Evolutionary conservation across 148 eudicot genomes (phyloP).

Genomic region (Arctostaphylos glauca): DNA sequence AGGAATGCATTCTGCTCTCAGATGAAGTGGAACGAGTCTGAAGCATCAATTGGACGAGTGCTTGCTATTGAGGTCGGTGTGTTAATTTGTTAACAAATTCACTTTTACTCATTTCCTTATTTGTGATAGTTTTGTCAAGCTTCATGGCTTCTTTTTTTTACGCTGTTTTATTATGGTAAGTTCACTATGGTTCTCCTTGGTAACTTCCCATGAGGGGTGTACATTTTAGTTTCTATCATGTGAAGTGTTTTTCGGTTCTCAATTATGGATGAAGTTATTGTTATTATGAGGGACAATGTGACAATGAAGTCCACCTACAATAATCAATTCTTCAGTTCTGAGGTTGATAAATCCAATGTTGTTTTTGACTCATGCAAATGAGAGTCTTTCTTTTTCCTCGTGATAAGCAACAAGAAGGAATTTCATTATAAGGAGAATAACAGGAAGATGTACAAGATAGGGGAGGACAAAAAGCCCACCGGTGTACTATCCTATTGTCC

Average conservation of each 20-base stretch:
- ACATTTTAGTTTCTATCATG: background rate
- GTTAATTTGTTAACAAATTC: background rate
- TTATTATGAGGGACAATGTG: background rate
- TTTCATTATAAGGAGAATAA: background rate
- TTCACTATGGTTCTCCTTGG: background rate
- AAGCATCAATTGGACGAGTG: slow-evolving; percentile 97
- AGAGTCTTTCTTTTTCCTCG: background rate
- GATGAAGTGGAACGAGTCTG: slow-evolving; percentile 99
- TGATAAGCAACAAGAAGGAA: background rate
- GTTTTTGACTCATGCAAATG: slow-evolving; percentile 4
- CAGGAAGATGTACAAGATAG: background rate
- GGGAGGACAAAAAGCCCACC: background rate
- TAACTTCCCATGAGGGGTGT: background rate
- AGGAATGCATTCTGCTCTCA: slow-evolving; percentile 86
- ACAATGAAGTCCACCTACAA: background rate
- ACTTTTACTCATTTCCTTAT: background rate
- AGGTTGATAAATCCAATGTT: background rate
- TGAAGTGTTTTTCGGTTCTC: background rate
- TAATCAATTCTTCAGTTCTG: background rate
- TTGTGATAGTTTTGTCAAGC: background rate
- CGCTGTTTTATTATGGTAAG: background rate
- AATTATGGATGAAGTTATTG: background rate
- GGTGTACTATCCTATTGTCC: background rate
- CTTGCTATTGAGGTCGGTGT: slow-evolving; percentile 90
- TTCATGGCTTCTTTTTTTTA: background rate